Base-by-base conservation (phyloP, 495 filamentous ascomycete species). In the Hyaloscypha variabilis region DNA sequence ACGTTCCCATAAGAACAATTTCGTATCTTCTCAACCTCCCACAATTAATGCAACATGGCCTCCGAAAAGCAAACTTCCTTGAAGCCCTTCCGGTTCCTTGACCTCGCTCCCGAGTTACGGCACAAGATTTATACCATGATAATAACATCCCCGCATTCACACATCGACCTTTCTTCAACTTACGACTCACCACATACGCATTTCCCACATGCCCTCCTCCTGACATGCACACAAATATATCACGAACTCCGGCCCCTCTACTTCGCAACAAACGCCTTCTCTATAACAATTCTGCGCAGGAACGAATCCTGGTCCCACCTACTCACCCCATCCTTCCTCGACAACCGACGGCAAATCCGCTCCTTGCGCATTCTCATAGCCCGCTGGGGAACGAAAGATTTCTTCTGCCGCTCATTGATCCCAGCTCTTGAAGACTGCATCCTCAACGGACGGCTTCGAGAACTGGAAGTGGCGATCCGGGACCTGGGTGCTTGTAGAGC, bases 61-160 rank as follows among this genome's bases (percentile, higher is more conserved):
- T 46, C 39, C 10, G 11, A 46, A 3, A 17, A 19, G 19, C 21
- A 31, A 3, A 55, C 36, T 13, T 10, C 28, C 17, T 34, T 11
- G 13, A 58, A 46, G 29, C 21, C 65, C 13, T 72, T 70, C 55
- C 64, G 31, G 10, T 70, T 73, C 31, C 71, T 73, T 8, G 68
- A 70, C 29, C 66, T 73, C 19, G 65, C 68, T 19, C 66, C 71
- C 8, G 71, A 73, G 28, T 63, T 73, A 11, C 62, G 71, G 0
- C 25, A 66, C 24, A 69, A 67, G 34, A 65, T 73, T n/a, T 73
- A 73, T 50, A 19, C 39, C 14, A 46, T 46, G 13, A 31, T 58
- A 17, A 26, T 51, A n/a, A 29, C 67, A 26, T 26, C 46, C 62
- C 13, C 49, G 10, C 50, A 57, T 23, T 29, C 58, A 21, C 34